Conservation (phyloP, 306 rosid genomes). For the Datisca glomerata region DNA sequence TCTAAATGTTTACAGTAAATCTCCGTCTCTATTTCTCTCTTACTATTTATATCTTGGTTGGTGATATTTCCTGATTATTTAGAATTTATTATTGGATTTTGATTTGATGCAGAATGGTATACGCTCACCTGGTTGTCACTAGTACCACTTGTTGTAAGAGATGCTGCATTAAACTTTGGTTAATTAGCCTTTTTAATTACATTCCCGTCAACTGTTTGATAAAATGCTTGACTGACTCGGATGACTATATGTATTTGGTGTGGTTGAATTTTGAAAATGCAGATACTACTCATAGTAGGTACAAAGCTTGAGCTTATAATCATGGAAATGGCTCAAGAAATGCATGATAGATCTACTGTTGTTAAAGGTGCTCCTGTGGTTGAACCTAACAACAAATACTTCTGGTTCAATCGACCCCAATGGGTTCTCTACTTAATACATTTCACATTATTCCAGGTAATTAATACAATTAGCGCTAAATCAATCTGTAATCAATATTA, state of each 20-base stretch:
- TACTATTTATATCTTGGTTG: no score
- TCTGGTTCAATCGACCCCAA: constrained; percentile 45
- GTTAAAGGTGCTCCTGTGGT: constrained; percentile 48
- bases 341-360: constrained; percentile 34
- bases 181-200: no score
- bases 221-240: background rate
- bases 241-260: background rate
- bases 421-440: constrained; percentile 39
- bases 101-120: constrained; percentile 25
- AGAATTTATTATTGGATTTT: background rate
- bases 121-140: constrained; percentile 45
- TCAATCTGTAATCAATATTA: background rate
- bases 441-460: constrained; percentile 43
- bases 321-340: constrained; percentile 41
- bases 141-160: constrained; percentile 43
- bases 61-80: background rate
- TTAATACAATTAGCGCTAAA: background rate
- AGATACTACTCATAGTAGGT: constrained; percentile 46
- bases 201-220: no score
- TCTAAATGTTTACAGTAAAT: no score
- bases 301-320: constrained; percentile 52
- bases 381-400: constrained; percentile 37
- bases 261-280: background rate
- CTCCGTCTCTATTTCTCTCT: no score
- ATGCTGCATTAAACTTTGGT: background rate